These are phyloP conservation scores for Penicillium sp. DNA, from an alignment of 2,329 filamentous ascomycete genomes.

Conservation along the genomic window DNA sequence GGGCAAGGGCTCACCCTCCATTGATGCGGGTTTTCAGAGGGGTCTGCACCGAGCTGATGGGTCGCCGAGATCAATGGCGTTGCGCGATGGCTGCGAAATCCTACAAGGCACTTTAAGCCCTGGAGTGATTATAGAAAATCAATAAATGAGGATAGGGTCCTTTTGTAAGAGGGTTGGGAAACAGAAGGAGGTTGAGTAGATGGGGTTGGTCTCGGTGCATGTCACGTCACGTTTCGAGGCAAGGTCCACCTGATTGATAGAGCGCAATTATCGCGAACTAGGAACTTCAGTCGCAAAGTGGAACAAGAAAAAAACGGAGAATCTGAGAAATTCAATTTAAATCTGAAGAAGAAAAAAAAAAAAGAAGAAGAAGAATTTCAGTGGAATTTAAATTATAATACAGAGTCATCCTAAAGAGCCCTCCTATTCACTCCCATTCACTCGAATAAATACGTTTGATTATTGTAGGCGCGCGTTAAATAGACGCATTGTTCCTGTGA, in stretches of 20 bases:
- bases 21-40: constrained; percentile 17
- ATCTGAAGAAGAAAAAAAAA: too few species aligned
- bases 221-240: constrained; percentile 21
- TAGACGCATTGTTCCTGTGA: not conserved
- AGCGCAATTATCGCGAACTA: constrained; percentile 5
- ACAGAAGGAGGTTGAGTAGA: constrained; percentile 6
- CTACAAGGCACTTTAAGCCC: not conserved
- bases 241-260: constrained; percentile 21
- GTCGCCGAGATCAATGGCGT: not conserved
- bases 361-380: not conserved
- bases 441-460: not conserved
- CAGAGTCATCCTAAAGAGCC: not conserved
- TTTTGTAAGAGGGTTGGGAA: not conserved
- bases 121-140: not conserved
- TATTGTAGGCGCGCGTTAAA: not conserved
- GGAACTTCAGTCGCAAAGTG: not conserved
- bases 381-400: not conserved
- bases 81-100: constrained; percentile 1
- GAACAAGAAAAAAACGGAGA: not conserved
- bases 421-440: not conserved
- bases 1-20: constrained; percentile 31
- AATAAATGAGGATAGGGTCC: not conserved
- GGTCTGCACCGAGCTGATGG: constrained; percentile 6
- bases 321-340: not conserved
- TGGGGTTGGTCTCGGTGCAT: constrained; percentile 12